Conservation (phyloP, 495 filamentous ascomycete genomes). For the Tuber calosporum region DNA sequence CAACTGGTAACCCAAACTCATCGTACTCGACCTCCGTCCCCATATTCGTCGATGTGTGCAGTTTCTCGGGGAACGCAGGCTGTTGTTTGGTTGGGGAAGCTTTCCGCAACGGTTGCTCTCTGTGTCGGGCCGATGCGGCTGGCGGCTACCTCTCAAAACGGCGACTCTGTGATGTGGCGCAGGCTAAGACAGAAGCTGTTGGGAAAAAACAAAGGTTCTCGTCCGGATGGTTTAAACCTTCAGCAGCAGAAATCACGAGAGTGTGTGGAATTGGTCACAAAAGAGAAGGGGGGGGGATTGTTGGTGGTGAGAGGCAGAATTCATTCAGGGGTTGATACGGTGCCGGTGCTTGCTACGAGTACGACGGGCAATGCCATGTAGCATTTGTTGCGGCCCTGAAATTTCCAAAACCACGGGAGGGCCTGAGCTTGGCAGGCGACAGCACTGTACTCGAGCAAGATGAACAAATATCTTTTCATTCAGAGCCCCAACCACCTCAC, state of each 20-base stretch:
- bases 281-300: background rate
- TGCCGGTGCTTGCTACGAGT: too few species aligned
- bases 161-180: background rate
- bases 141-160: background rate
- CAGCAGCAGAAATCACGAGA: background rate
- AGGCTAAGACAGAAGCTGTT: background rate
- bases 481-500: background rate
- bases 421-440: background rate
- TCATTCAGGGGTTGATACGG: background rate
- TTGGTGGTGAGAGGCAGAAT: background rate
- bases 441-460: too few species aligned
- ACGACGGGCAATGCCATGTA: background rate
- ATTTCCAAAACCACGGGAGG: background rate
- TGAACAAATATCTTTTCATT: too few species aligned
- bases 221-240: background rate
- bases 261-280: background rate
- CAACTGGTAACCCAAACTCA: slow-evolving; percentile 36
- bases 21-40: slow-evolving; percentile 31
- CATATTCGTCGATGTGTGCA: background rate
- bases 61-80: background rate
- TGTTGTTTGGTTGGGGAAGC: background rate
- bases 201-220: background rate
- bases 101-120: background rate
- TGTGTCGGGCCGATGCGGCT: background rate
- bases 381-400: background rate